phyloP scores from a whole-genome alignment of 164 flowering plant genomes.

The Buxus sempervirens region DNA sequence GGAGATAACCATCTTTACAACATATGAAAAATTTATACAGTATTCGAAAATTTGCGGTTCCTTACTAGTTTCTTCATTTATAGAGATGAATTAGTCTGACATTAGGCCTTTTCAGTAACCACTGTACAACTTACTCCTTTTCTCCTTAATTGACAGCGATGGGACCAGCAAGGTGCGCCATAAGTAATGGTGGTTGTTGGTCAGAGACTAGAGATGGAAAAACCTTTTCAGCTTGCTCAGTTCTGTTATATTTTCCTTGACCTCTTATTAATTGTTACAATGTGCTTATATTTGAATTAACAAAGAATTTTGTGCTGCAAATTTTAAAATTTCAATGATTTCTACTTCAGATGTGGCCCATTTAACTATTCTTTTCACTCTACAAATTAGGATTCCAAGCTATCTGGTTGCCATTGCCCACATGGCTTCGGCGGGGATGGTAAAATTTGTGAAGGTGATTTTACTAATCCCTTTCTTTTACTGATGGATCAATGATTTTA shows the following conservation, averaged over 20 bases:
- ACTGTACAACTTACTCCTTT: too few relatives aligned
- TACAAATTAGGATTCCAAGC: constrained; percentile 46
- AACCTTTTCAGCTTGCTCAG: constrained; percentile 81
- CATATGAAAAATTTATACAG: too few relatives aligned
- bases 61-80: too few relatives aligned
- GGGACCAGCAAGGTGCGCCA: constrained; percentile 75
- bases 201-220: constrained; percentile 50
- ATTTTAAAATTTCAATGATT: not conserved
- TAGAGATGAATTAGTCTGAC: too few relatives aligned
- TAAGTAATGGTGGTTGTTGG: constrained; percentile 96
- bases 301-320: not conserved
- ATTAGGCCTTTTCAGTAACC: too few relatives aligned
- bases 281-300: not conserved
- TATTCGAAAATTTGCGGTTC: too few relatives aligned
- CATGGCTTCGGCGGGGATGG: constrained; percentile 82
- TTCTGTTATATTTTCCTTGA: constrained; percentile 36
- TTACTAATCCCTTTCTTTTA: not conserved
- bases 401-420: constrained; percentile 75
- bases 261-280: not conserved
- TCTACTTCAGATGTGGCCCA: not conserved
- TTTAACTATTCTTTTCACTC: not conserved
- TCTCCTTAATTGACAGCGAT: constrained; percentile 42
- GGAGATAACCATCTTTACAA: too few relatives aligned
- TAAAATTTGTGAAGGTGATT: constrained; percentile 68
- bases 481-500: too few relatives aligned